Evolutionary conservation across 768 basidiomycete species (phyloP).

Genomic region (Russula emetica): DNA sequence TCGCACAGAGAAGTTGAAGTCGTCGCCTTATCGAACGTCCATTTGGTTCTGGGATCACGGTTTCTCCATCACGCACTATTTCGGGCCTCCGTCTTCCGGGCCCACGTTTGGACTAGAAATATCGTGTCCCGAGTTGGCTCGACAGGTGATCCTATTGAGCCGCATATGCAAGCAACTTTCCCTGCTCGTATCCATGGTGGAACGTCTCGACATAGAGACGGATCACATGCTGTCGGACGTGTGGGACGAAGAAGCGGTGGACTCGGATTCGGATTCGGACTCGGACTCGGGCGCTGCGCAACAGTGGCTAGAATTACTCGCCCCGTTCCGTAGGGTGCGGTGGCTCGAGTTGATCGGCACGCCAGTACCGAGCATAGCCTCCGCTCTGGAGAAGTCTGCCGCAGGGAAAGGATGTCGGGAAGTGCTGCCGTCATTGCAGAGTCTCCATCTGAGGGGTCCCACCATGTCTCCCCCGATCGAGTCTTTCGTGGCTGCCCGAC

Average conservation of each 20-base stretch:
- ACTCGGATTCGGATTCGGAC: not conserved
- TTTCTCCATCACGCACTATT: slow-evolving; percentile 13
- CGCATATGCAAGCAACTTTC: slow-evolving; percentile 5
- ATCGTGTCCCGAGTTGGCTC: not conserved
- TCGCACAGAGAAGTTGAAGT: slow-evolving; percentile 2
- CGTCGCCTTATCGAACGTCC: slow-evolving; percentile 4
- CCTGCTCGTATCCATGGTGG: not conserved
- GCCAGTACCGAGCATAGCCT: not conserved
- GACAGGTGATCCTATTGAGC: not conserved
- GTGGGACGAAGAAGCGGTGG: not conserved
- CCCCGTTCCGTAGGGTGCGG: slow-evolving; percentile 8
- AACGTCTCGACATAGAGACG: slow-evolving; percentile 9
- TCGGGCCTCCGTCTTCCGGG: not conserved
- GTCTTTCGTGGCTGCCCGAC: not conserved
- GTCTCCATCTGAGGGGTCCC: slow-evolving; percentile 4
- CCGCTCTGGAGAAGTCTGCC: not conserved
- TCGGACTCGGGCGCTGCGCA: not conserved
- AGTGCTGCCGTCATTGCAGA: slow-evolving; percentile 4
- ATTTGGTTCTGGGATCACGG: slow-evolving; percentile 11
- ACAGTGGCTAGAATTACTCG: slow-evolving; percentile 12
- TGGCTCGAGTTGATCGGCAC: slow-evolving; percentile 7
- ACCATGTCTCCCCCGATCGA: not conserved
- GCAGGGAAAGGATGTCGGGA: not conserved
- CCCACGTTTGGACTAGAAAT: not conserved
- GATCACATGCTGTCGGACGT: not conserved